Percentiles rank a stretch among this genome's conserved stretches.
phyloP scores from a whole-genome alignment of 306 rosid genomes.

The Dryas alaskensis region DNA sequence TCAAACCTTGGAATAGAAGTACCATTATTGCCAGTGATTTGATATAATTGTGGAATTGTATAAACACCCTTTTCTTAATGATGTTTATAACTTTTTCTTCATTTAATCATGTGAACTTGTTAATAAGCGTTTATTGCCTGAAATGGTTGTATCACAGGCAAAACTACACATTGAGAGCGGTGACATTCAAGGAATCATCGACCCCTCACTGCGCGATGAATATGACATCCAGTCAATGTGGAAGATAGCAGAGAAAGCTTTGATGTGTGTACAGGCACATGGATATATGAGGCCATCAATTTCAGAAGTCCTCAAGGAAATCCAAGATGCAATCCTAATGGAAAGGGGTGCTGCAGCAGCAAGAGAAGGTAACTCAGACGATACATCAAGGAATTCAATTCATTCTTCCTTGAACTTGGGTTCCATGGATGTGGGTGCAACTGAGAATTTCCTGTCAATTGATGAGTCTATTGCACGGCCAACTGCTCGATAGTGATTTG shows the following conservation, averaged over 20 bases:
- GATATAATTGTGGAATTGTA: no score
- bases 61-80: no score
- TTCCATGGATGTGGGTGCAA: conserved; percentile 59
- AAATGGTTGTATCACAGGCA: conserved; percentile 53
- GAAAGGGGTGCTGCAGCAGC: conserved; percentile 54
- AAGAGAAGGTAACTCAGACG: conserved; percentile 72
- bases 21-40: no score
- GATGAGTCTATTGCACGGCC: conserved; percentile 81
- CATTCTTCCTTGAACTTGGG: conserved; percentile 72
- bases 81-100: no score
- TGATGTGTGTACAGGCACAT: conserved; percentile 92
- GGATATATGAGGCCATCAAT: conserved; percentile 88
- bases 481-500: conserved; percentile 52
- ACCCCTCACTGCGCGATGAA: conserved; percentile 55
- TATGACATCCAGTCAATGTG: conserved; percentile 94
- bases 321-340: conserved; percentile 81
- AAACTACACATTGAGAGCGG: conserved; percentile 88
- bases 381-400: conserved; percentile 52
- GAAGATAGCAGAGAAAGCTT: conserved; percentile 97
- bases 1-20: no score
- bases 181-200: conserved; percentile 91
- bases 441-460: conserved; percentile 61
- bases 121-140: background rate
- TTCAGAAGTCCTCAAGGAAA: conserved; percentile 94
- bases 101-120: background rate